Base-by-base conservation (phyloP, 108 stramenopile genomes). In the Phaeodactylum tricornutum region DNA sequence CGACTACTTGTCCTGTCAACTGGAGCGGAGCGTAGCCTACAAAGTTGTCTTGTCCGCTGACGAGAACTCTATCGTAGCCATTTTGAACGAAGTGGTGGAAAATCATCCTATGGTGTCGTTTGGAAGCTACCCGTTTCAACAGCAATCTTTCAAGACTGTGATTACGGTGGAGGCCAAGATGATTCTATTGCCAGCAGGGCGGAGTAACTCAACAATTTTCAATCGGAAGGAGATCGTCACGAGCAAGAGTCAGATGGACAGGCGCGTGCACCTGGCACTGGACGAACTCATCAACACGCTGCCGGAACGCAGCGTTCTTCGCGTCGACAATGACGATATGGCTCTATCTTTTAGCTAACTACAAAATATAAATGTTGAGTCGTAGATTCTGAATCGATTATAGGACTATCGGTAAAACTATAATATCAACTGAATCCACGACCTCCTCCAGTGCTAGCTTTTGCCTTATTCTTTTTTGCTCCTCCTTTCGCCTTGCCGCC, bases 41-140 rank as follows among this genome's bases (percentile, higher is more conserved):
- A 71, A 72, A 20, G 61, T 90, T 15, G 66, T 85, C 7, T 59
- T 90, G 43, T 62, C 71, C 15, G 39, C 68, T 6, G 79, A 90
- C 12, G 87, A 90, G 51, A 50, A 62, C 24, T 47, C 68, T 20
- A 85, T 90, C 53, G 87, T 90, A 9, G 37, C 64, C 24, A 53
- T 69, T 30, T 48, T 90, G 35, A 85, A 90, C 55, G 55, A 62
- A 25, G 76, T 67, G 21, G 87, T 90, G 12, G 40, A 51, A 42
- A 49, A 69, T 7, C 79, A 90, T 47, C 78, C 81, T 4, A 20
- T 15, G 16, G 87, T 90, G 1, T 61, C 47, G 21, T 79, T 90
- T 64, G 87, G 87, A 31, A 79, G 77, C 38, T 90, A 90, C 51
- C 87, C 87, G 6, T 79, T 83, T 48, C 74, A 84, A 1, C 64